Base-by-base conservation (phyloP, 352 stramenopile genomes). In the Globisporangium okanoganense region DNA sequence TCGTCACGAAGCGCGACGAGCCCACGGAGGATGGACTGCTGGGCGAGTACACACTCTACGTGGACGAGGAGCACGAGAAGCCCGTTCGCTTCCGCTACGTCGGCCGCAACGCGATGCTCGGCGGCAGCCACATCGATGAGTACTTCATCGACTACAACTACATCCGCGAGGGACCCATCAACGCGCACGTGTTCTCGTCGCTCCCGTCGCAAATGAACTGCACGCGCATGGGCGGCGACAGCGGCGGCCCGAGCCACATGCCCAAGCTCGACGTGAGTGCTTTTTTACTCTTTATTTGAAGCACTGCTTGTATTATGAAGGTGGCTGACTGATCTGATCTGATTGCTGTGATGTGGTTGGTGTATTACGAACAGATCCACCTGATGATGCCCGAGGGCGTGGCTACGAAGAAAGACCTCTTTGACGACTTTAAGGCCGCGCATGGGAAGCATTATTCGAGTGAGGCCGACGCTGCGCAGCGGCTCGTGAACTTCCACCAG, bases 131-230 rank as follows among this genome's bases (percentile, higher is more conserved):
- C 70, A 90, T 95, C 58, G 89, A 97, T 59, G 86, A 97, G 70
- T 97, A 97, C 70, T 94, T 79, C 56, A 58, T 96, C 53, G 86
- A 97, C 65, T 97, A 97, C 71, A 72, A 93, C 56, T 94, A 92
- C 66, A 71, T 96, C 20, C 84, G 85, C 40, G 82, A 80, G 55
- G 85, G 83, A 0, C 76, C 84, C 12, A 68, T 93, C 29, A 64
- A 84, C 33, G 67, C 76, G 56, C 66, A 87, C 40, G 82, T 94
- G 18, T 94, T 94, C 41, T 73, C 62, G 29, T 78, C 84, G 60
- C 61, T 89, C 25, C 79, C 87, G 53, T 73, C 75, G 58, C 77
- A 75, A 25, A 94, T 95, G 83, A 93, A 94, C 67, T 97, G 87
- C 72, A 84, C 80, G 0, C 75, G 84, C 58, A 75, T 87, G 67